A percentile compares a stretch with the other conserved stretches of the same genome.
phyloP scores from a whole-genome alignment of 2,329 filamentous ascomycete species.

The Colletotrichum abscissum region DNA sequence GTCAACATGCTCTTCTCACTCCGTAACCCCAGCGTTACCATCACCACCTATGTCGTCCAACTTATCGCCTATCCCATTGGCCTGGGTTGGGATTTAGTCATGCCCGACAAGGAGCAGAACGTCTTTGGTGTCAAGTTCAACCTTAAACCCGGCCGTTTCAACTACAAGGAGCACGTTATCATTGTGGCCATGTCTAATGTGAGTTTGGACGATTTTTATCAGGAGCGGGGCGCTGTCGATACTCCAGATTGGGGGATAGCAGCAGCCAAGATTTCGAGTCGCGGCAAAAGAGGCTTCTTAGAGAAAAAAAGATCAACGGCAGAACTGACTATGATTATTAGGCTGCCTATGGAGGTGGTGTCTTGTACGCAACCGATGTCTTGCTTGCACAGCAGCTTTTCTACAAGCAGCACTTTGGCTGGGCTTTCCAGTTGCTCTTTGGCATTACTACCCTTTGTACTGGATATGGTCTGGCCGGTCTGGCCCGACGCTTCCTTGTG shows the following conservation, averaged over 20 bases:
- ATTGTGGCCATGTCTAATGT: conserved; percentile 75
- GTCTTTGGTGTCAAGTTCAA: conserved; percentile 66
- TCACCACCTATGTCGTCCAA: conserved; percentile 72
- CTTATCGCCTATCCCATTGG: conserved; percentile 71
- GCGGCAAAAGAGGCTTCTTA: neutral
- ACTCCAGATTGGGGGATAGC: neutral
- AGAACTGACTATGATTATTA: conserved; percentile 40
- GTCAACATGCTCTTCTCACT: conserved; percentile 72
- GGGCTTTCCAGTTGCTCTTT: conserved; percentile 69
- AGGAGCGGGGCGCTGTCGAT: neutral
- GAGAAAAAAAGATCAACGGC: neutral
- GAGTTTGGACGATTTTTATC: conserved; percentile 41
- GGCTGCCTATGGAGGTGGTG: conserved; percentile 68
- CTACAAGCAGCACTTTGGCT: conserved; percentile 64
- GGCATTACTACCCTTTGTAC: conserved; percentile 71
- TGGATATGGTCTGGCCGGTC: conserved; percentile 72
- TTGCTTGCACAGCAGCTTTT: conserved; percentile 56
- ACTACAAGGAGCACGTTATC: conserved; percentile 71
- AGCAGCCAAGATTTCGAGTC: conserved; percentile 5
- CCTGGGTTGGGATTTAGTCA: conserved; percentile 63
- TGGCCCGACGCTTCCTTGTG: conserved; percentile 69
- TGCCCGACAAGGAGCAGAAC: conserved; percentile 64
- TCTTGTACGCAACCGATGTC: conserved; percentile 58
- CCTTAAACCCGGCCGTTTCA: conserved; percentile 67
- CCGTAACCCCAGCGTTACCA: conserved; percentile 67